These are phyloP conservation scores for Claviceps citrina DNA, from an alignment of 2,329 filamentous ascomycete species.

Conservation along the genomic window DNA sequence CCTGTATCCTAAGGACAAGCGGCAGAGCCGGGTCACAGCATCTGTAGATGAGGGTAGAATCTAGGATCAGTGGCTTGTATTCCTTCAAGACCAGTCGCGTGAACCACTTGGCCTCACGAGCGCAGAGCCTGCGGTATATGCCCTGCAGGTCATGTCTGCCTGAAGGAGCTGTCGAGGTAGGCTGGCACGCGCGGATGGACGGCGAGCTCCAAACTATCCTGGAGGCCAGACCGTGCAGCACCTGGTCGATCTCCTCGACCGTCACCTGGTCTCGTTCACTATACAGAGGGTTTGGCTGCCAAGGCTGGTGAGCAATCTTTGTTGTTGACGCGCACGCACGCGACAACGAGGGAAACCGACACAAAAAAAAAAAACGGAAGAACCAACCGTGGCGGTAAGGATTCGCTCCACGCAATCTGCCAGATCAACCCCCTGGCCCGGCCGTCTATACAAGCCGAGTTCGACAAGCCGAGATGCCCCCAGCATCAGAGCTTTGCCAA, in stretches of 20 bases:
- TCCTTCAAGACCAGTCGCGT: constrained; percentile 66
- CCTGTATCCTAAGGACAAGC: constrained; percentile 51
- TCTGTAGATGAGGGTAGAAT: constrained; percentile 37
- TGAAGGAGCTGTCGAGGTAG: constrained; percentile 6
- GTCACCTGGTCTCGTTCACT: constrained; percentile 31
- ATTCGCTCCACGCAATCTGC: constrained; percentile 55
- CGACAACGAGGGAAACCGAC: too few species aligned
- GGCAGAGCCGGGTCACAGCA: constrained; percentile 57
- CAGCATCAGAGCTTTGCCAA: constrained; percentile 51
- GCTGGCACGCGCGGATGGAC: constrained; percentile 30
- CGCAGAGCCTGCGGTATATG: constrained; percentile 44
- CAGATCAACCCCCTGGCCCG: constrained; percentile 47
- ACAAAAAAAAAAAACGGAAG: neutral
- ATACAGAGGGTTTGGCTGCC: constrained; percentile 28
- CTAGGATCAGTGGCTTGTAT: constrained; percentile 50
- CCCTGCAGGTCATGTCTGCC: constrained; percentile 32
- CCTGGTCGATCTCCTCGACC: constrained; percentile 56
- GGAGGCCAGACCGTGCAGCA: constrained; percentile 52
- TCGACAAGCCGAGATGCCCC: constrained; percentile 44
- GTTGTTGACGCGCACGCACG: neutral
- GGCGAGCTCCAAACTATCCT: constrained; percentile 56
- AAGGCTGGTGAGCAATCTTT: neutral
- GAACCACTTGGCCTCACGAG: constrained; percentile 74
- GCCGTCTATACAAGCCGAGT: constrained; percentile 45
- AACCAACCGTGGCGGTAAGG: constrained; percentile 41